These are phyloP conservation scores for Pleurotus sapidus DNA, from an alignment of 768 basidiomycete species.

Conservation along the genomic window DNA sequence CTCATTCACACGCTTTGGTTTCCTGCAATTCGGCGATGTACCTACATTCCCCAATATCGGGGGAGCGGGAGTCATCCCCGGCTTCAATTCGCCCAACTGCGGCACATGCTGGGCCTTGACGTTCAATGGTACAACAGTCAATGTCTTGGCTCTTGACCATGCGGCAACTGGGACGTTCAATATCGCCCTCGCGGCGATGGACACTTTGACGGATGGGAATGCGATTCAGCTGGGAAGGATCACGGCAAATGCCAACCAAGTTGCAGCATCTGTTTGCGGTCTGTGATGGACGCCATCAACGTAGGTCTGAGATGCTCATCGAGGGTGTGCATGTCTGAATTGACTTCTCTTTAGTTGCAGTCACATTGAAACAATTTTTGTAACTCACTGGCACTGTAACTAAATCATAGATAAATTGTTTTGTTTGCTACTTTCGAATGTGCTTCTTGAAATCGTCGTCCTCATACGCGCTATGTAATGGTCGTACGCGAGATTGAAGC, in stretches of 20 bases:
- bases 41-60: slow-evolving; percentile 62
- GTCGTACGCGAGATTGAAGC: no score
- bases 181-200: slow-evolving; percentile 50
- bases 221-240: slow-evolving; percentile 48
- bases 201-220: slow-evolving; percentile 44
- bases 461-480: no score
- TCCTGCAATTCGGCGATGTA: slow-evolving; percentile 46
- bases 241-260: slow-evolving; percentile 37
- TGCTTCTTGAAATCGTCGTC: no score
- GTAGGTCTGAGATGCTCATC: neutral
- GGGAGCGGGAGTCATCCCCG: slow-evolving; percentile 46
- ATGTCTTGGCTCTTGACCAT: slow-evolving; percentile 51
- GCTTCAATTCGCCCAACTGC: slow-evolving; percentile 51
- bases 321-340: neutral
- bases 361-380: neutral
- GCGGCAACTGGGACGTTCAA: slow-evolving; percentile 40
- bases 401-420: no score
- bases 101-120: slow-evolving; percentile 61
- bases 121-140: slow-evolving; percentile 39
- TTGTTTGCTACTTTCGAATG: no score
- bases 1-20: slow-evolving; percentile 39
- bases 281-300: slow-evolving; percentile 18
- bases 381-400: no score
- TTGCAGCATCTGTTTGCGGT: slow-evolving; percentile 48
- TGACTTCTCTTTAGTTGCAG: neutral